Base-by-base conservation (phyloP, 345 rosid species). In the Eucalyptus pumila region DNA sequence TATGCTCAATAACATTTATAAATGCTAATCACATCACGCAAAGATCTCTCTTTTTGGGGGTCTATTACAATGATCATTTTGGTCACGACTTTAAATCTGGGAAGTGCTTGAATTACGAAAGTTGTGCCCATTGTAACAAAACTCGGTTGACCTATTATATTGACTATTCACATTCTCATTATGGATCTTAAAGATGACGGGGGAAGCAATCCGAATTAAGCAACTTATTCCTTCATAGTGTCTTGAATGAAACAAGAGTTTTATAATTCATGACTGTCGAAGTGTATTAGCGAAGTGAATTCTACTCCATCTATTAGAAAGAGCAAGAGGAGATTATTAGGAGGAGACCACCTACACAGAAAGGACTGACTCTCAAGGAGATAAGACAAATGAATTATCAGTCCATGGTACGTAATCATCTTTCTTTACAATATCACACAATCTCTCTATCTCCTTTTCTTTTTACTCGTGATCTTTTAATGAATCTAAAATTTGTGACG, bases 341-440 rank as follows among this genome's bases (percentile, higher is more conserved):
- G 86, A 90, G 86, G 54, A 92, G 92, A 87, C 87, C 89, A n/a
- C 67, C 91, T 9, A 21, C 90, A 7, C 93, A 91, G 34, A 91
- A 90, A 62, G 91, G 90, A 48, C 83, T 92, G 89, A 91, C 89
- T 21, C 89, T 91, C 30, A 86, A 91, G 54, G 94, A 94, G 91
- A 76, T 90, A 49, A 92, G 90, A 88, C 91, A 92, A 81, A 93
- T 94, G 93, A 86, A 91, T 30, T 94, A 90, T 89, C 92, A 92
- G 34, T 88, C 90, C 11, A 92, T 91, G 94, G 94, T 92, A 80
- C 16, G 81, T 47, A 19, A 50, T 1, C 54, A 87, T 49, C 16
- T 30, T 34, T 14, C 2, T 87, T 16, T 87, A n/a, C 26, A 1
- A 76, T 76, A 0, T 42, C 44, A 76, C 26, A 76, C 85, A 34